A percentile compares a stretch with the other conserved stretches of the same genome.
These are phyloP conservation scores for Alternaria infectoria DNA, from an alignment of 2,329 filamentous ascomycete species.

Conservation along the genomic window DNA sequence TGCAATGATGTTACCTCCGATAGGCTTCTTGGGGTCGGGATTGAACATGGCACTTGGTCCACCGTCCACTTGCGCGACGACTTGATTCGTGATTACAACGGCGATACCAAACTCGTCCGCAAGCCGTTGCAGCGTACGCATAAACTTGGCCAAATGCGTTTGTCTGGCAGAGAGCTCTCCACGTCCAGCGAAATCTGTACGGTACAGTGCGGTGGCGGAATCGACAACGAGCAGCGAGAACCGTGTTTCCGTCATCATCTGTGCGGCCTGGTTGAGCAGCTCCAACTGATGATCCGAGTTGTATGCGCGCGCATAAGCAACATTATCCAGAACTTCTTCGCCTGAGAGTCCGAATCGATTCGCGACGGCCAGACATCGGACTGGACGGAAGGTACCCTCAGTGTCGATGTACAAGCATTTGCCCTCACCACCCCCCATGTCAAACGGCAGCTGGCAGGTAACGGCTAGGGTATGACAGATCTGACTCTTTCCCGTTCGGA, in stretches of 20 bases:
- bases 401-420: conserved; percentile 99
- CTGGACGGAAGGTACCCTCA: conserved; percentile 91
- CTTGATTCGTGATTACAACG: conserved; percentile 98
- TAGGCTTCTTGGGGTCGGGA: conserved; percentile 98
- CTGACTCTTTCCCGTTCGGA: conserved; percentile 97
- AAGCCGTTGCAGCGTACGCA: conserved; percentile 81
- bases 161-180: conserved; percentile 95
- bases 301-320: conserved; percentile 96
- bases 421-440: conserved; percentile 98
- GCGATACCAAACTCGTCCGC: conserved; percentile 89
- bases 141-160: conserved; percentile 85
- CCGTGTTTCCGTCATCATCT: conserved; percentile 99
- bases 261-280: conserved; percentile 89
- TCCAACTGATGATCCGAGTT: conserved; percentile 98
- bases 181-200: conserved; percentile 95
- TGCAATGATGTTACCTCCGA: conserved; percentile 98
- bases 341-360: conserved; percentile 93
- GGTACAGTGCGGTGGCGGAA: conserved; percentile 92
- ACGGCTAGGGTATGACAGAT: conserved; percentile 99
- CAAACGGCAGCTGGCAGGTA: conserved; percentile 95
- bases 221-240: conserved; percentile 97
- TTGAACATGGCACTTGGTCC: conserved; percentile 98
- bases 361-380: conserved; percentile 87
- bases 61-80: conserved; percentile 96
- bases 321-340: conserved; percentile 97